Conservation (phyloP, 176 grass and related monocot genomes). For the Poa annua region DNA sequence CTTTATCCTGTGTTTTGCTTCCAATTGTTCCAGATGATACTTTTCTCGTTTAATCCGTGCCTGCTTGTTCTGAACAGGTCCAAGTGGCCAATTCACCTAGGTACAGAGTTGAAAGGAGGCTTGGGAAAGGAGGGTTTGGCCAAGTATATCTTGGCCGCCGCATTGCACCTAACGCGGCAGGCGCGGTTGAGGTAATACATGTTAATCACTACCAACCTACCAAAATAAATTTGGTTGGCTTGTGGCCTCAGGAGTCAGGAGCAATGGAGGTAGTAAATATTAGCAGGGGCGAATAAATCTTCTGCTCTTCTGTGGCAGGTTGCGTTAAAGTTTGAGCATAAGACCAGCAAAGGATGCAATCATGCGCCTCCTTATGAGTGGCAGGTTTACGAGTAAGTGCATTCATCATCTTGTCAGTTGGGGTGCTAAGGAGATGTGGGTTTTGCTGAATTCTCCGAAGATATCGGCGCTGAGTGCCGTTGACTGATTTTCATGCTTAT, state of each 20-base stretch:
- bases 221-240: neutral
- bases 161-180: conserved; percentile 53
- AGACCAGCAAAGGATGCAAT: conserved; percentile 90
- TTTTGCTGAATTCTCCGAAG: conserved; percentile 23
- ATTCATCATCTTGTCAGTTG: conserved; percentile 36
- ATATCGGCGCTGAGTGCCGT: neutral
- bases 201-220: conserved; percentile 4
- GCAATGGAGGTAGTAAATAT: conserved; percentile 6
- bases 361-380: conserved; percentile 94
- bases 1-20: neutral
- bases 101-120: conserved; percentile 83
- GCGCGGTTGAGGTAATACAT: conserved; percentile 70
- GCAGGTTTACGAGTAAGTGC: conserved; percentile 89
- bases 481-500: conserved; percentile 38
- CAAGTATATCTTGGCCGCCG: conserved; percentile 98
- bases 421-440: conserved; percentile 25
- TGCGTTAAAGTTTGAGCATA: conserved; percentile 97
- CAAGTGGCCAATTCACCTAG: conserved; percentile 86
- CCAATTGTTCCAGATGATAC: conserved; percentile 20
- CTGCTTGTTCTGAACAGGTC: conserved; percentile 55
- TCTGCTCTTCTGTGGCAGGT: conserved; percentile 54
- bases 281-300: neutral
- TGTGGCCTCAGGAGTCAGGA: neutral
- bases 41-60: neutral
- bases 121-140: conserved; percentile 99